Evolutionary conservation across 208 protist species (phyloP), one percentile per base, ranked within the genome.

Genomic region (Trypanosoma scelopori): DNA sequence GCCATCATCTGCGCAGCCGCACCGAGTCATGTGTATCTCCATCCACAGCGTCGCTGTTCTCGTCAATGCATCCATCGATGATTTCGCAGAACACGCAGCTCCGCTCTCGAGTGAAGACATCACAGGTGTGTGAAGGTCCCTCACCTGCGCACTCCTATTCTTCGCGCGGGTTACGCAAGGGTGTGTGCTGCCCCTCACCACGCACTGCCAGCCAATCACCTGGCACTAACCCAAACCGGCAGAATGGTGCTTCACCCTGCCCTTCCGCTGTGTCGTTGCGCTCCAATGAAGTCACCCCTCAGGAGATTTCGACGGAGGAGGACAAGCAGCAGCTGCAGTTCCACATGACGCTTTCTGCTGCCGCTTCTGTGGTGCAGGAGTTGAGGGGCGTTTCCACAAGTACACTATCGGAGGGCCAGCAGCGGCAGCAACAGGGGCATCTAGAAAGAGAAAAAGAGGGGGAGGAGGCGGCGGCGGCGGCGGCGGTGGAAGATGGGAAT

Each of bases 281-380:
- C 20, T 27, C 16, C 30, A 30, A 42, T 5, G 30, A 71, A 6
- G 25, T 28, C 39, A 30, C 32, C 18, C 50, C 49, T 9, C 22
- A 50, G 9, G 66, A 65, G 32, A 65, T 72, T 55, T 32, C 37
- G 47, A 72, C 66, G 13, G 59, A 61, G 50, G 66, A 72, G 66
- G 66, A 72, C 56, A 72, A 65, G 32, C 32, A 51, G 12, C 15
- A 63, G 13, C 35, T 62, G 25, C 2, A 63, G n/a, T 18, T 51
- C 37, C 12, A 43, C 12, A 18, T 7, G 23, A 5, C 13, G 5
- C 27, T 45, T 16, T 23, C 28, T 25, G 28, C 12, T 13, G n/a
- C 32, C 11, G 1, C 25, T 5, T 56, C 46, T 15, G 45, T 30
- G 12, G 12, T 22, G 6, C 43, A 12, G 27, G 28, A 18, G 51